Percentiles rank a stretch among this genome's conserved stretches.
Evolutionary conservation across 78 protist genomes (phyloP).

Genomic region (Dictyostelium purpureum): DNA sequence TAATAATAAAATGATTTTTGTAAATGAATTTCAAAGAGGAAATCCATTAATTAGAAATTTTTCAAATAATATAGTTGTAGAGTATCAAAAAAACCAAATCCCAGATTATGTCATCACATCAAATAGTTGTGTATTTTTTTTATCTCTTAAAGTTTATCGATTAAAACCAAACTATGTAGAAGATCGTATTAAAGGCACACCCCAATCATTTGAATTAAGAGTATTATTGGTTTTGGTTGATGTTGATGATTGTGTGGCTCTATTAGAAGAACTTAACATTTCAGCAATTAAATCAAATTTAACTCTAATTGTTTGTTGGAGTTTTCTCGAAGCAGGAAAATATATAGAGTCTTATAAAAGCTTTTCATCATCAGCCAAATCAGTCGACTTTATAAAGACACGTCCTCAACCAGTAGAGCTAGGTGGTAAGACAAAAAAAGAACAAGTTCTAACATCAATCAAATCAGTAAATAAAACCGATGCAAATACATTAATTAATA

Average conservation of each 20-base stretch:
- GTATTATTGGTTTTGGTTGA: background rate
- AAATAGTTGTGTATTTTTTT: background rate
- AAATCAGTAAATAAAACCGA: slow-evolving; percentile 50
- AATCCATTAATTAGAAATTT: background rate
- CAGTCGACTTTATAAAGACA: slow-evolving; percentile 30
- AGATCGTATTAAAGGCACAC: background rate
- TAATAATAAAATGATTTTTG: background rate
- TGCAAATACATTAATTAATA: slow-evolving; percentile 1
- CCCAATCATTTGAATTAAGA: background rate
- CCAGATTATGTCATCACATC: slow-evolving; percentile 29
- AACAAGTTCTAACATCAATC: slow-evolving; percentile 31
- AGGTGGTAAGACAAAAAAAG: slow-evolving; percentile 31
- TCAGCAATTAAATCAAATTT: background rate
- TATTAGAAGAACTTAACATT: slow-evolving; percentile 27
- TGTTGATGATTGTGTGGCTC: slow-evolving; percentile 42
- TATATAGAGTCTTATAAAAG: slow-evolving; percentile 24
- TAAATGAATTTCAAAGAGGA: slow-evolving; percentile 33
- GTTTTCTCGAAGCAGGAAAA: slow-evolving; percentile 14
- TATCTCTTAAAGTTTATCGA: slow-evolving; percentile 26
- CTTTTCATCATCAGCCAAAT: background rate
- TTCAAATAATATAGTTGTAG: background rate
- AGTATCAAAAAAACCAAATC: background rate
- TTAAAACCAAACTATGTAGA: background rate
- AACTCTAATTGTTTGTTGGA: slow-evolving; percentile 36
- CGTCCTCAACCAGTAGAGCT: background rate